Base-by-base conservation (phyloP, 192 early-diverging fungal genomes). In the Backusella circina region DNA sequence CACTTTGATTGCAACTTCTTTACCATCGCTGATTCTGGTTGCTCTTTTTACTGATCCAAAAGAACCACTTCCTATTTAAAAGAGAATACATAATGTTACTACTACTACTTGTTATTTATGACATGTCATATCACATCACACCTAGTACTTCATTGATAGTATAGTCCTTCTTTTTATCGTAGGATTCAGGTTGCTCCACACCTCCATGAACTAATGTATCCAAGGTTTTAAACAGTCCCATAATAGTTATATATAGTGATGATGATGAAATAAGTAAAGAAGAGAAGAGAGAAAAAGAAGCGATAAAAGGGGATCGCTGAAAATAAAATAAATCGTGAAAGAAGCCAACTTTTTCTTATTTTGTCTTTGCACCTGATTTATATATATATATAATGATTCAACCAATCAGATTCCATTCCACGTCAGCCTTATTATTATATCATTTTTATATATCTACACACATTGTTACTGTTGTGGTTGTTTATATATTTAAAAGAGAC, bases 1-100 rank as follows among this genome's bases (percentile, higher is more conserved):
- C 57, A 98, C 90, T 81, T 98, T 98, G 76, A 97, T 87, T 0
- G 97, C 97, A 28, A 95, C 95, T 32, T 89, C 86, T 30, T 91
- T 88, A 15, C 91, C 89, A 23, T 92, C 90, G n/a, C 87, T 89
- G 65, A 92, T 87, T 10, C 87, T 83, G 6, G 69, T 83, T n/a
- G 92, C 91, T 73, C 86, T 76, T 68, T 90, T 86, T 65, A 94
- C 93, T 26, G 91, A 89, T 36, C 92, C 93, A 81, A 91, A 94
- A 15, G 92, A 88, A 18, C 93, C 93, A 39, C 66, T 76, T 12
- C 81, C 81, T 82, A 31, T 26, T 30, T n/a, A n/a, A n/a, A n/a
- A n/a, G n/a, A n/a, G n/a, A n/a, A n/a, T n/a, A n/a, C n/a, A n/a
- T n/a, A n/a, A n/a, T n/a, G n/a, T n/a, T n/a, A n/a, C n/a, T n/a